Evolutionary conservation across 371 early-diverging fungal genomes (phyloP), one percentile per base, ranked within the genome.

Genomic region (Blyttiomyces sp.): DNA sequence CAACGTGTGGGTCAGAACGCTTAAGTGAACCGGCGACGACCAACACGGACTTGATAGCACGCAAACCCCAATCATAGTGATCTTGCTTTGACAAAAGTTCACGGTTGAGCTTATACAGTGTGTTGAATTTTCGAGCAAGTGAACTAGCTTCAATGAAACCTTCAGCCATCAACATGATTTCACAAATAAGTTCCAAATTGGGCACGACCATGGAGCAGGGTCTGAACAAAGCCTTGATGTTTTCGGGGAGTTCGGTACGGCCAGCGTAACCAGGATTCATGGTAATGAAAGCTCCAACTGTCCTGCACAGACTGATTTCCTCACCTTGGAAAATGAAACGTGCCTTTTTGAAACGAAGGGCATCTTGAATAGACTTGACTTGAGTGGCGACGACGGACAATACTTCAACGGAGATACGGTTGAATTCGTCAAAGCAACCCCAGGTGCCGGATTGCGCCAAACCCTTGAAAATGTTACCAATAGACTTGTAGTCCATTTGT

Each of bases 401-500:
- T 36, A 84, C 84, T 52, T 86, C 84, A 16, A 78, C 79, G 6
- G 77, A 69, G 54, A 87, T 80, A 54, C 87, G 77, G 67, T 87
- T 87, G 74, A 85, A 87, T 66, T 87, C 87, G 61, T 87, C 87
- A 58, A 87, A 84, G 67, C 87, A 87, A 11, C 86, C 79, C 83
- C 83, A 87, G 3, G 83, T 69, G 16, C 83, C 84, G 17, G 75
- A 79, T 54, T 82, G 84, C 4, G 80, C 79, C 27, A 84, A 70
- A 21, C 84, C 86, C 58, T 80, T 77, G 73, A 81, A 86, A 58
- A 87, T 85, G 64, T 84, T 85, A 43, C 83, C 80, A 42, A 85
- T 72, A 27, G 84, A 82, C 53, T 76, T 79, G 67, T 84, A 82
- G 66, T 85, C 83, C 82, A 82, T 83, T 52, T 84, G 81, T 58